phyloP scores from a whole-genome alignment of 176 grass and related monocot genomes.

The Elaeis guineensis region DNA sequence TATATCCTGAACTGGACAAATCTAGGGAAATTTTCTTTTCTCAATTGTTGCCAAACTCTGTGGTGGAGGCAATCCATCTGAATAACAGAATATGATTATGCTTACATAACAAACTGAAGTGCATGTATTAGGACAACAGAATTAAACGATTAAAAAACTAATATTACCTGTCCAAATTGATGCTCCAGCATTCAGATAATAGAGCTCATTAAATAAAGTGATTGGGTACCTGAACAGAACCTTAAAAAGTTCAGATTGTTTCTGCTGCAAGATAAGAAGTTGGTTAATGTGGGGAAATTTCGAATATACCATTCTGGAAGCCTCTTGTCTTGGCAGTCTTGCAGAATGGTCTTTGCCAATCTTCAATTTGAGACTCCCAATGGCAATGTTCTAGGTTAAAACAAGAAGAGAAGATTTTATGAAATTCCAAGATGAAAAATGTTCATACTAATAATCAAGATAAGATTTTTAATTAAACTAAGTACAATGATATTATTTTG shows the following conservation, averaged over 20 bases:
- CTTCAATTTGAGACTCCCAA: conserved; percentile 83
- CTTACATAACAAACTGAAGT: background rate
- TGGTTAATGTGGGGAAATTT: too few species aligned
- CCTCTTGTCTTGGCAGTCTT: conserved; percentile 70
- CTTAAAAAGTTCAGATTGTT: conserved; percentile 24
- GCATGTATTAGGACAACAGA: too few species aligned
- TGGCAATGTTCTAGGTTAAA: too few species aligned
- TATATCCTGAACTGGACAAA: conserved; percentile 49
- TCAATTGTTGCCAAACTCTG: conserved; percentile 79
- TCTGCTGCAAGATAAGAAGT: conserved; percentile 5
- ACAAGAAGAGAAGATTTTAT: too few species aligned
- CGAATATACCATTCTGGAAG: conserved; percentile 73
- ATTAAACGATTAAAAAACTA: conserved; percentile 15
- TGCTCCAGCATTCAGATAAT: conserved; percentile 97
- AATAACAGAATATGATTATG: conserved; percentile 18
- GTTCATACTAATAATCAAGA: too few species aligned
- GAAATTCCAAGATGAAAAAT: too few species aligned
- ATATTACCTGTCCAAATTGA: conserved; percentile 99
- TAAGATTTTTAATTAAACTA: too few species aligned
- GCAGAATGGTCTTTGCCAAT: conserved; percentile 89
- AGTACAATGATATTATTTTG: too few species aligned
- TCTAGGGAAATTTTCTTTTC: conserved; percentile 71
- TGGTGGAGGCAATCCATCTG: conserved; percentile 86
- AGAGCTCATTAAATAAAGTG: conserved; percentile 98
- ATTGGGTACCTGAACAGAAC: conserved; percentile 70